phyloP scores from a whole-genome alignment of 192 early-diverging fungal genomes.

The Kickxella alabastrina region DNA sequence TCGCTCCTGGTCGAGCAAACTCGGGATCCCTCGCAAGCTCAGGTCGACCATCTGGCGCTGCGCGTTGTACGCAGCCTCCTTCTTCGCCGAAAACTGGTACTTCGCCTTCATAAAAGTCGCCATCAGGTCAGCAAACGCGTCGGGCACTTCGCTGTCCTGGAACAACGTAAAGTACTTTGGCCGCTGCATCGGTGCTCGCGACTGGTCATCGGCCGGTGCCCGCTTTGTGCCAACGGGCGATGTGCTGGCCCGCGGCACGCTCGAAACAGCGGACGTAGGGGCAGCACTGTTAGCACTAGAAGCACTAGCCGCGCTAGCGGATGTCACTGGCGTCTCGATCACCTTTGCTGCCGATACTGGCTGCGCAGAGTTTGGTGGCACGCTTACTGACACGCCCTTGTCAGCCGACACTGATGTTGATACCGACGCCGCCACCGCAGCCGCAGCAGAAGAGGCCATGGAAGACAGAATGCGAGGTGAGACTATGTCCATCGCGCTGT shows the following conservation, averaged over 20 bases:
- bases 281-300: not conserved
- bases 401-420: not conserved
- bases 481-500: not conserved
- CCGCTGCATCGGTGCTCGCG: constrained; percentile 34
- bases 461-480: too few species aligned
- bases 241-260: constrained; percentile 13
- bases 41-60: constrained; percentile 77
- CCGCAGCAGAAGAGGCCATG: not conserved
- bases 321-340: not conserved
- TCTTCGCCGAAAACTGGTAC: constrained; percentile 49
- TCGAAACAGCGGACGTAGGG: too few species aligned
- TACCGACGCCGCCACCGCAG: too few species aligned
- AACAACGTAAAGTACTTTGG: constrained; percentile 49
- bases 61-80: constrained; percentile 8
- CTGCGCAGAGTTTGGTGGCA: too few species aligned
- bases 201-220: constrained; percentile 20
- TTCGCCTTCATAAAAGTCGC: constrained; percentile 63
- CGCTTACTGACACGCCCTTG: too few species aligned
- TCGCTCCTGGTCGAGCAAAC: constrained; percentile 76
- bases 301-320: not conserved
- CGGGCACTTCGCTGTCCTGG: constrained; percentile 54
- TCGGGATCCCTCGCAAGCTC: constrained; percentile 78
- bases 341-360: too few species aligned
- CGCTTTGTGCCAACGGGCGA: constrained; percentile 50
- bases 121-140: constrained; percentile 65